phyloP scores from a whole-genome alignment of 768 basidiomycete genomes.

The Tricholoma bakamatsutake region DNA sequence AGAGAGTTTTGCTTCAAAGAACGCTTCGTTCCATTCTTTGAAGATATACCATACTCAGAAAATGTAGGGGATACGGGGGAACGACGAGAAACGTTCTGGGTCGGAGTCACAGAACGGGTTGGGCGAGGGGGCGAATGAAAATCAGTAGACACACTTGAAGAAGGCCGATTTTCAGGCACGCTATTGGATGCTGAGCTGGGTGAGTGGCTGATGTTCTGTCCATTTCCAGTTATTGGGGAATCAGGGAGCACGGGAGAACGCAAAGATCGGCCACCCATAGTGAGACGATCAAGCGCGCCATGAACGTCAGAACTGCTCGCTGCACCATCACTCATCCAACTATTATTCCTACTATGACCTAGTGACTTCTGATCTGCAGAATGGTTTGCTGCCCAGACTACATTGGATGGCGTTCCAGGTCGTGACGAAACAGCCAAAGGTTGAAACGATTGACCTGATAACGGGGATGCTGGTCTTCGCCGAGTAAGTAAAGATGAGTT shows the following conservation, averaged over 20 bases:
- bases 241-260: constrained; percentile 57
- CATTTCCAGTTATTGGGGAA: constrained; percentile 42
- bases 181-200: constrained; percentile 23
- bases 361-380: constrained; percentile 21
- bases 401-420: constrained; percentile 64
- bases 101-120: constrained; percentile 62
- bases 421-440: constrained; percentile 58
- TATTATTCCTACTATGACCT: constrained; percentile 52
- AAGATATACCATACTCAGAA: constrained; percentile 34
- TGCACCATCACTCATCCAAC: constrained; percentile 43
- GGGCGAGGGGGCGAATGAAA: constrained; percentile 39
- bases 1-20: constrained; percentile 51
- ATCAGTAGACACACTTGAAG: constrained; percentile 48
- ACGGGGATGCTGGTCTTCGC: constrained; percentile 68
- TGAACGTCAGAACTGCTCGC: constrained; percentile 26
- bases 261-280: constrained; percentile 39
- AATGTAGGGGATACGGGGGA: constrained; percentile 51
- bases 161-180: constrained; percentile 32
- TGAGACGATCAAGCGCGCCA: constrained; percentile 31
- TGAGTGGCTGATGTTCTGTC: constrained; percentile 24
- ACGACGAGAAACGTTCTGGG: constrained; percentile 42
- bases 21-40: constrained; percentile 36
- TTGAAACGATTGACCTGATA: constrained; percentile 56
- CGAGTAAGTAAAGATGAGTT: constrained; percentile 50
- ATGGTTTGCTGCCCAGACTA: constrained; percentile 55